Conservation (phyloP, 176 grass and related monocot species). For the Zoysia pacifica region DNA sequence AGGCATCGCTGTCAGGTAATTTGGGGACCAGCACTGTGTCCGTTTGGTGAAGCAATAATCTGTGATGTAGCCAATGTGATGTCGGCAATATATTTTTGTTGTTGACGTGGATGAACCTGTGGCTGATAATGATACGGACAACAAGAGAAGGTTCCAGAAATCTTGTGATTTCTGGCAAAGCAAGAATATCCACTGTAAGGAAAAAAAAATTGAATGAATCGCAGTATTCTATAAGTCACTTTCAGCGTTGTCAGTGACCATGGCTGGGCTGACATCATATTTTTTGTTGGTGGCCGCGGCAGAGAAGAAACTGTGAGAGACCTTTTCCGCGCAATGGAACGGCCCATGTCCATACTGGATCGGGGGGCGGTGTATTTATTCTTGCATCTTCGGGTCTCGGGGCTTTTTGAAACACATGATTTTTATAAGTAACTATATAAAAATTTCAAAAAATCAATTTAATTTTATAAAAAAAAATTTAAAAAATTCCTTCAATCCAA, state of each 20-base stretch:
- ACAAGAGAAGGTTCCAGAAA: not conserved
- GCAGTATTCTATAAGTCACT: not conserved
- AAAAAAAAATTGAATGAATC: not conserved
- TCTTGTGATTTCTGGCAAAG: not conserved
- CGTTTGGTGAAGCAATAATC: not conserved
- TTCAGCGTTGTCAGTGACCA: not conserved
- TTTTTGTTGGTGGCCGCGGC: too few relatives aligned
- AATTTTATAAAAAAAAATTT: too few relatives aligned
- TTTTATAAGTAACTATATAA: too few relatives aligned
- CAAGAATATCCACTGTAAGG: too few relatives aligned
- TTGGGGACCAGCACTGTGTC: not conserved
- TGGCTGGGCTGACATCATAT: not conserved
- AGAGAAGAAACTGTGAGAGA: too few relatives aligned
- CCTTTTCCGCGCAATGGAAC: too few relatives aligned
- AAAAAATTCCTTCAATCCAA: too few relatives aligned
- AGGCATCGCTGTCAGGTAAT: conserved; percentile 11
- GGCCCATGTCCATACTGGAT: too few relatives aligned
- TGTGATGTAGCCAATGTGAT: not conserved
- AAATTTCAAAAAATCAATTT: too few relatives aligned
- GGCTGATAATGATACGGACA: not conserved
- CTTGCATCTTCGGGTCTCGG: too few relatives aligned
- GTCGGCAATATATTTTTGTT: not conserved
- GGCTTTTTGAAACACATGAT: too few relatives aligned
- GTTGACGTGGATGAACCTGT: not conserved
- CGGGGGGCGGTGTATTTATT: too few relatives aligned